Evolutionary conservation across 148 eudicot genomes (phyloP).

Genomic region (Linanthus parryae): DNA sequence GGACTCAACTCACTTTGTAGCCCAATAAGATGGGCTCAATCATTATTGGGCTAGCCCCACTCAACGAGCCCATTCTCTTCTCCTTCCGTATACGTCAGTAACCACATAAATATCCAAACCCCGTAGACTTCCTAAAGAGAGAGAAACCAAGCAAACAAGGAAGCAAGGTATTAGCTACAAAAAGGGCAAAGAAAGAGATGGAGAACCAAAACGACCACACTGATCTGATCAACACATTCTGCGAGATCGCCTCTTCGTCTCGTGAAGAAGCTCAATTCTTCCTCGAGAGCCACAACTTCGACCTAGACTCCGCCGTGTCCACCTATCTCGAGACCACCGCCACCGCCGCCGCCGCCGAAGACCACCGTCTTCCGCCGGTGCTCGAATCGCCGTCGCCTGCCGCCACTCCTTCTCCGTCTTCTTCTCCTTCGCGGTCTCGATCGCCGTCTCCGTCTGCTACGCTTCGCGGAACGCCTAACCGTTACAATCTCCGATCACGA

Average conservation of each 20-base stretch:
- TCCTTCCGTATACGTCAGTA: no score
- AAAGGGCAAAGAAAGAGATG: no score
- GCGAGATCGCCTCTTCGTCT: conserved; percentile 55
- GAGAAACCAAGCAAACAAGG: no score
- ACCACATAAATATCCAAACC: no score
- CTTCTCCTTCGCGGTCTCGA: conserved; percentile 44
- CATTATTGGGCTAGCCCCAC: no score
- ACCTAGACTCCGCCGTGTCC: conserved; percentile 74
- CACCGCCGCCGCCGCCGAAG: conserved; percentile 10
- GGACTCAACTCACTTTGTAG: no score
- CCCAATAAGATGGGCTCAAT: no score
- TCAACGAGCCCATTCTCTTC: no score
- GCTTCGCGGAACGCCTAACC: conserved; percentile 10
- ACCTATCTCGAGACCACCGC: conserved; percentile 60
- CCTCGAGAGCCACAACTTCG: conserved; percentile 68
- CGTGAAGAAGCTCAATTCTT: conserved; percentile 56
- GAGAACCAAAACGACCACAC: no score
- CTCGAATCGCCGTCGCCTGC: conserved; percentile 11
- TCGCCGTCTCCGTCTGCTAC: conserved; percentile 38
- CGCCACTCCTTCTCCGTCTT: conserved; percentile 19
- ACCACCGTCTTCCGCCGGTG: conserved; percentile 5
- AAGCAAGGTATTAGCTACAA: no score
- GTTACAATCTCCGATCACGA: conserved; percentile 42
- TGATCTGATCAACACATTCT: conserved; percentile 41
- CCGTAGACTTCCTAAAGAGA: no score